A percentile compares a stretch with the other conserved stretches of the same genome.
Conservation (phyloP, 2,329 filamentous ascomycete species). For the Fusarium azukiicola region DNA sequence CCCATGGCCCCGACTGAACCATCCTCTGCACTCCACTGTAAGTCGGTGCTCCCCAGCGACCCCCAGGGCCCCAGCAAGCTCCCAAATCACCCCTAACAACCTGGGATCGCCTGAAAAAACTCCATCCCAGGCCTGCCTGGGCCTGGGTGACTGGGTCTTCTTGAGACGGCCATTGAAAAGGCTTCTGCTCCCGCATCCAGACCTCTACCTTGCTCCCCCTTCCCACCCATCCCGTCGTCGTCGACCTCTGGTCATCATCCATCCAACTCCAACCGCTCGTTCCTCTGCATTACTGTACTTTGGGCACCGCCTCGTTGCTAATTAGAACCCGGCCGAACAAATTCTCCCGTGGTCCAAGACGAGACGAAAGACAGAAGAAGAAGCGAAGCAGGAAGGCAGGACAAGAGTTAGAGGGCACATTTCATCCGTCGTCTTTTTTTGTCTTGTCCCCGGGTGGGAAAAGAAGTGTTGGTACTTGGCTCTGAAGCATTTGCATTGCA, state of each 20-base stretch:
- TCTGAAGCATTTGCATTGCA: background rate
- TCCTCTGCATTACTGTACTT: conserved; percentile 21
- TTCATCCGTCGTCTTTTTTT: conserved; percentile 42
- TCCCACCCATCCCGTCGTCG: conserved; percentile 56
- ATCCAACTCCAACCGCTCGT: conserved; percentile 45
- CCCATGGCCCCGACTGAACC: conserved; percentile 13
- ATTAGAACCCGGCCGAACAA: conserved; percentile 26
- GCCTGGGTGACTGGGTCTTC: conserved; percentile 48
- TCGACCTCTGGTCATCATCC: conserved; percentile 41
- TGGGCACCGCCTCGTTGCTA: conserved; percentile 16
- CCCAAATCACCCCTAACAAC: conserved; percentile 62
- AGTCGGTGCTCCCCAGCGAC: conserved; percentile 50
- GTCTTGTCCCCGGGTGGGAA: conserved; percentile 36
- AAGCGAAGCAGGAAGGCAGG: conserved; percentile 29
- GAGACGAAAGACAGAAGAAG: conserved; percentile 18
- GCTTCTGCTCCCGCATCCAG: conserved; percentile 62
- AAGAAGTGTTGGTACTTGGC: conserved; percentile 21
- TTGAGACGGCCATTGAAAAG: conserved; percentile 65
- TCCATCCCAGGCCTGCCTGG: conserved; percentile 51
- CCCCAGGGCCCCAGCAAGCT: conserved; percentile 51
- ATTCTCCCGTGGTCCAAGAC: conserved; percentile 30
- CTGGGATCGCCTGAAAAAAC: conserved; percentile 57
- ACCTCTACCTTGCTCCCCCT: conserved; percentile 54
- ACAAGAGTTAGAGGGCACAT: conserved; percentile 39
- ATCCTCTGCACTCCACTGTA: conserved; percentile 49